A percentile compares a stretch with the other conserved stretches of the same genome.
phyloP scores from a whole-genome alignment of 257 asterid genomes.

The Asclepias syriaca region DNA sequence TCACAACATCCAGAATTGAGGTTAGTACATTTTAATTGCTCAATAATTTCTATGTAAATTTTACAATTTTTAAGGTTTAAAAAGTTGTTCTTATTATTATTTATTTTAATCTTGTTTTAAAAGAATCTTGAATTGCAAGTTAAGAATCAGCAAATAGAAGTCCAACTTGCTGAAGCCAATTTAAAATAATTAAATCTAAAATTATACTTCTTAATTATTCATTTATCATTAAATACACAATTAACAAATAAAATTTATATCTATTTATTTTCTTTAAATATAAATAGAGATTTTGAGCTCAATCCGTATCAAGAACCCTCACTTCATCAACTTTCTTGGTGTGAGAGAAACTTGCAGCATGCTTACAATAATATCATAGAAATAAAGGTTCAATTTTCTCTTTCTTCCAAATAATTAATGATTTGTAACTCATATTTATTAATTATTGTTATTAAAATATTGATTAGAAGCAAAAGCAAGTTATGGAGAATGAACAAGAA shows the following conservation, averaged over 20 bases:
- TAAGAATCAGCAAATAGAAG: conserved; percentile 30
- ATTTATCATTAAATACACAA: not conserved
- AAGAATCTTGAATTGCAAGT: conserved; percentile 57
- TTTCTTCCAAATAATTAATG: no score
- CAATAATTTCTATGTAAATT: not conserved
- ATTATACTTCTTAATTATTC: not conserved
- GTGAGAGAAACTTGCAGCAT: no score
- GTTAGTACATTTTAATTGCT: not conserved
- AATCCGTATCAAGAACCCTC: conserved; percentile 37
- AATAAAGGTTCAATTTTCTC: no score
- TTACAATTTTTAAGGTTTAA: not conserved
- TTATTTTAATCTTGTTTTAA: not conserved
- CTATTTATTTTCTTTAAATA: not conserved
- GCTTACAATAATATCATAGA: no score
- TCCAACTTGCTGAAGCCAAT: conserved; percentile 41
- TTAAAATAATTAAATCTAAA: conserved; percentile 34
- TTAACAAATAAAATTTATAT: no score
- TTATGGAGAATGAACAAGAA: no score
- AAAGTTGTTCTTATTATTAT: not conserved
- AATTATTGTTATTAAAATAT: no score
- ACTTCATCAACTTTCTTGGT: conserved; percentile 25
- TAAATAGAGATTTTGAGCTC: conserved; percentile 47
- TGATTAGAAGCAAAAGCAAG: no score
- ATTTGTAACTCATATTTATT: no score
- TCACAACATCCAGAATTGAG: not conserved